Evolutionary conservation across 139 green algal species (phyloP), one percentile per base, ranked within the genome.

Genomic region (Chlorella sp.): DNA sequence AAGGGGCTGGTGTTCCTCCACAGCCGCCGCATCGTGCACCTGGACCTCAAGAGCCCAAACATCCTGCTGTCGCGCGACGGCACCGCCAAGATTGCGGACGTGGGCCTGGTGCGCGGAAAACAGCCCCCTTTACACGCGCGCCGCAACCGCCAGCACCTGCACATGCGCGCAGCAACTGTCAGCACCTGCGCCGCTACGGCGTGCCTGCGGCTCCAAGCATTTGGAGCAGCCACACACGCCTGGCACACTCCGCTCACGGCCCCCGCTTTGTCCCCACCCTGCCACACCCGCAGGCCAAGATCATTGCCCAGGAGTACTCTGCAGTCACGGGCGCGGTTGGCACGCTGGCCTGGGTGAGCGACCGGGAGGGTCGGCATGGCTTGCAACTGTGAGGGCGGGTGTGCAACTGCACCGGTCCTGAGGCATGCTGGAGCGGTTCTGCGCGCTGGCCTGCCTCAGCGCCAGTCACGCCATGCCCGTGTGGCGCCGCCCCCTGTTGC

Each of bases 1-100:
- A 72, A 76, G 34, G 89, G 89, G 2, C 83, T 92, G 40, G 83
- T 68, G 2, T 91, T 87, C 79, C 72, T 92, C n/a, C 89, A 92
- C 83, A 48, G 44, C 24, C 70, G 72, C 41, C 70, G 81, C 54
- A 86, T 86, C 56, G 72, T 86, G 17, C 81, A 86, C 56, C 72
- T 86, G 2, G 81, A 86, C 41, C 30, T 86, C 46, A 86, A 86
- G 81, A 65, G 54, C 2, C 64, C 79, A 16, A 84, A 84, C 79
- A 73, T 84, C 32, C 64, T 84, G 79, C 79, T 84, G 62, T 76
- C 79, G 22, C 44, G 77, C 17, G 88, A 89, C n/a, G 80, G 82
- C 36, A 87, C 80, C 22, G 88, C 88, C 64, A 91, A 91, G 73
- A 86, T 91, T 60, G 88, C 85, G 6, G 88, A 91, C 67, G 88